A percentile compares a stretch with the other conserved stretches of the same genome.
These are phyloP conservation scores for Ogataea philodendri DNA, from an alignment of 805 yeast species.

Conservation along the genomic window DNA sequence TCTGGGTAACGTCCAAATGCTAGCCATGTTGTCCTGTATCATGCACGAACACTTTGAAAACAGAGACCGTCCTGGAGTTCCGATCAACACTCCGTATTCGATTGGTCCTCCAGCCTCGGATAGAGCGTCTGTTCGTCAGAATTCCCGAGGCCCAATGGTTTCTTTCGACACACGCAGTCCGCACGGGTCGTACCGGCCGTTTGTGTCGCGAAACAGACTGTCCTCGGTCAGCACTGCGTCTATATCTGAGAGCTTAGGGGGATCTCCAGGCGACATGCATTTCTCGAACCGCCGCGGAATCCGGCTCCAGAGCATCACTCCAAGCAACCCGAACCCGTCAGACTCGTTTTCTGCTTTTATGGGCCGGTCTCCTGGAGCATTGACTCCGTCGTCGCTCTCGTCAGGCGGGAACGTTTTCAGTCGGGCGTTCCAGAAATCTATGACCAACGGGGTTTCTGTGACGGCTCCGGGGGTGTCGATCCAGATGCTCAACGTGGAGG, in stretches of 20 bases:
- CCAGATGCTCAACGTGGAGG: slow-evolving; percentile 44
- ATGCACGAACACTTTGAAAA: slow-evolving; percentile 44
- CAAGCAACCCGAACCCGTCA: slow-evolving; percentile 5
- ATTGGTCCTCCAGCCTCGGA: slow-evolving; percentile 6
- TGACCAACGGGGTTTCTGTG: neutral
- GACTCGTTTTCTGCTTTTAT: slow-evolving; percentile 11
- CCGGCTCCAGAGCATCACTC: slow-evolving; percentile 17
- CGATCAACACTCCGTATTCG: slow-evolving; percentile 47
- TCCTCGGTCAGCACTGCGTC: slow-evolving; percentile 30
- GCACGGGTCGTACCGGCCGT: slow-evolving; percentile 7
- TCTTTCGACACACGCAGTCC: slow-evolving; percentile 18
- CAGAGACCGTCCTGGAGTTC: slow-evolving; percentile 33
- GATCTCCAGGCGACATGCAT: slow-evolving; percentile 31
- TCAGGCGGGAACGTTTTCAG: slow-evolving; percentile 24
- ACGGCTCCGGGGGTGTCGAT: slow-evolving; percentile 38
- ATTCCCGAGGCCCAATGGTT: slow-evolving; percentile 4
- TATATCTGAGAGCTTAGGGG: slow-evolving; percentile 25
- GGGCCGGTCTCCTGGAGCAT: slow-evolving; percentile 10
- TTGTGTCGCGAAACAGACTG: slow-evolving; percentile 14
- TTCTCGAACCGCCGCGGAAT: slow-evolving; percentile 31
- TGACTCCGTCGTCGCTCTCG: slow-evolving; percentile 20
- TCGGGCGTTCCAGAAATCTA: slow-evolving; percentile 24
- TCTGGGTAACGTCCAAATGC: slow-evolving; percentile 75
- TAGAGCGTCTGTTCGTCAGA: neutral
- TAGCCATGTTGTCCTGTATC: slow-evolving; percentile 83